Base-by-base conservation (phyloP, 2,329 filamentous ascomycete species). In the Monascus ruber region DNA sequence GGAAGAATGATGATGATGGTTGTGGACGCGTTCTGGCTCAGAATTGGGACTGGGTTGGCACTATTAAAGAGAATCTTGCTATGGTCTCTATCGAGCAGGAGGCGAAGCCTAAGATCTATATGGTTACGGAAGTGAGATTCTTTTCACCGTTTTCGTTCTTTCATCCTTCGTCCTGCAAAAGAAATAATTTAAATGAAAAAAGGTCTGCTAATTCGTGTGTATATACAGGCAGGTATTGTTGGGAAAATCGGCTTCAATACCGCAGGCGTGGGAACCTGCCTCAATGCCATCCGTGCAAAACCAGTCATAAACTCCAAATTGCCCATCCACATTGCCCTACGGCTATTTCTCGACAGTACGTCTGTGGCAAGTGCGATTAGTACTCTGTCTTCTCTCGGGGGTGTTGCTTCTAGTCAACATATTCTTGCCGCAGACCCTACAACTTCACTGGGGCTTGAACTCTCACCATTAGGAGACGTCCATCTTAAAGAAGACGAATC, bases 201-300 rank as follows among this genome's bases (percentile, higher is more conserved):
- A 17, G 17, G 17, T 17, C 3, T 17, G 17, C 17, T 17, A 17
- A 17, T 17, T 17, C 17, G 17, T 17, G 69, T 76, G 70, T 4
- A 27, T 33, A 11, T 34, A 2, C 24, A 57, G 55, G 74, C 71
- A 4, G 74, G 74, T 6, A 65, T 77, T 17, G 69, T 82, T 28
- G 77, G 76, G 9, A 83, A 83, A 55, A 80, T 82, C 24, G 79
- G 79, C 0, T 64, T 81, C 47, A 83, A 83, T 49, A 62, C 60
- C 10, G 50, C 55, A 0, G 75, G 77, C 0, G 74, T 82, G 0
- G 77, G 76, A 0, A 70, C 72, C 0, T 73, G 71, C 33, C 61
- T 81, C 6, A 82, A 82, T 43, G 79, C 77, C 0, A 77, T 82
- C 43, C 66, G 69, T 31, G 74, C 73, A 3, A 64, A 67, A 2